Base-by-base conservation (phyloP, 2,329 filamentous ascomycete genomes). In the Ophiosphaerella herpotricha region DNA sequence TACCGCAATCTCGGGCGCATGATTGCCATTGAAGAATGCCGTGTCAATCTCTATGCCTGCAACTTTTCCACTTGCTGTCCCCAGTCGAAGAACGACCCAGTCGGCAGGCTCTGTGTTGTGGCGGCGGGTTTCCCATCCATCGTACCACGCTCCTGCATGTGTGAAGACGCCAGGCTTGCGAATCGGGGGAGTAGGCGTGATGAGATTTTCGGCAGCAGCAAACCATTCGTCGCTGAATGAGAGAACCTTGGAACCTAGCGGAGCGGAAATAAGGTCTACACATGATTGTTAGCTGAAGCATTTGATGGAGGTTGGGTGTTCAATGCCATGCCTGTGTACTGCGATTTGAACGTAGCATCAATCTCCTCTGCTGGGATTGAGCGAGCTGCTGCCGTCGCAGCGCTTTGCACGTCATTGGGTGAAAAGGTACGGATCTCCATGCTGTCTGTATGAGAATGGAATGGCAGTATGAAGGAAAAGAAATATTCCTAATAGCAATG, bases 1-100 rank as follows among this genome's bases (percentile, higher is more conserved):
- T 14, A 94, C 87, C 0, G 86, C 89, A 64, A 92, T 84, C 57
- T 86, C 87, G 1, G 89, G 89, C 6, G 89, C 90, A 67, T 93
- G 87, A 75, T 93, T 93, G 52, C 90, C 90, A 52, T 82, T 85
- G 80, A 93, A 94, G 77, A 86, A 90, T 42, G 88, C 85, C 2
- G 90, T 93, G 74, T 93, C 89, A 56, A 93, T 81, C 75, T 93
- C 90, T 40, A 92, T 78, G 13, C 90, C 90, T 52, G 83, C 81
- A 24, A 93, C 82, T 13, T 80, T 86, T 39, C 89, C 90, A 1
- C 86, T 89, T 8, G 87, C 77, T 0, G 82, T 80, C n/a, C 82
- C 82, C 0, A 85, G 76, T 38, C 80, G 76, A 50, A 85, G 76
- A 6, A 85, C 78, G 1, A 82, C 82, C 80, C 81, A 86, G 69